Conservation (phyloP, 352 stramenopile genomes). For the Globisporangium carolinianum region DNA sequence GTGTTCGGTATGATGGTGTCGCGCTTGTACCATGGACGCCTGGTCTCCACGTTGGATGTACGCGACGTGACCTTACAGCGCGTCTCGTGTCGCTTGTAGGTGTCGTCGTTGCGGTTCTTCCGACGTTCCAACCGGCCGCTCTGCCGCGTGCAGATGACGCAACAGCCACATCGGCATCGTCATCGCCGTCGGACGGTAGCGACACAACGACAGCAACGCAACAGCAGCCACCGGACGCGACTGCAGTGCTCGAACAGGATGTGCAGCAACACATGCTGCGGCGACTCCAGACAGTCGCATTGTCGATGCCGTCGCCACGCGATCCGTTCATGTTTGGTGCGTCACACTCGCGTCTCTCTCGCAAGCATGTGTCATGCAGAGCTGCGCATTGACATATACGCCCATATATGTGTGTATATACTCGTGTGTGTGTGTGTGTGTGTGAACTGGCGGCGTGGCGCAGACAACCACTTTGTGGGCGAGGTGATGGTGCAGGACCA, state of each 20-base stretch:
- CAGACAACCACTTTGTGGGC: constrained; percentile 59
- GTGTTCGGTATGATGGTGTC: neutral
- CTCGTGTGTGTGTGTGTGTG: neutral
- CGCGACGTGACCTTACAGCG: too few species aligned
- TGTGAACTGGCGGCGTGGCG: neutral
- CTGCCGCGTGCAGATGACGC: constrained; percentile 1
- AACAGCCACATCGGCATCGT: too few species aligned
- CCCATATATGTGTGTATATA: neutral
- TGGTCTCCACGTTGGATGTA: neutral
- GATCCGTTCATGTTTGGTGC: constrained; percentile 51
- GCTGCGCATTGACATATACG: neutral
- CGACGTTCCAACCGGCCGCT: neutral
- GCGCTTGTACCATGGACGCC: neutral
- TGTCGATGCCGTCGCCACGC: constrained; percentile 27
- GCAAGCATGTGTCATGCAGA: too few species aligned
- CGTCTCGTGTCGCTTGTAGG: neutral
- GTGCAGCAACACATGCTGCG: constrained; percentile 16
- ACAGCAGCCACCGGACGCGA: neutral
- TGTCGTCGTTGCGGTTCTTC: constrained; percentile 2
- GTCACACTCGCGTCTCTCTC: too few species aligned
- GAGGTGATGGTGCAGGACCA: constrained; percentile 47
- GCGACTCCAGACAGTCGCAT: constrained; percentile 18
- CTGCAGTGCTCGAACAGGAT: neutral
- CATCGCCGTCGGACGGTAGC: neutral
- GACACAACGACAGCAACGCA: neutral